These are phyloP conservation scores for Xanthoconium separans DNA, from an alignment of 1,284 basidiomycete species.

Conservation along the genomic window DNA sequence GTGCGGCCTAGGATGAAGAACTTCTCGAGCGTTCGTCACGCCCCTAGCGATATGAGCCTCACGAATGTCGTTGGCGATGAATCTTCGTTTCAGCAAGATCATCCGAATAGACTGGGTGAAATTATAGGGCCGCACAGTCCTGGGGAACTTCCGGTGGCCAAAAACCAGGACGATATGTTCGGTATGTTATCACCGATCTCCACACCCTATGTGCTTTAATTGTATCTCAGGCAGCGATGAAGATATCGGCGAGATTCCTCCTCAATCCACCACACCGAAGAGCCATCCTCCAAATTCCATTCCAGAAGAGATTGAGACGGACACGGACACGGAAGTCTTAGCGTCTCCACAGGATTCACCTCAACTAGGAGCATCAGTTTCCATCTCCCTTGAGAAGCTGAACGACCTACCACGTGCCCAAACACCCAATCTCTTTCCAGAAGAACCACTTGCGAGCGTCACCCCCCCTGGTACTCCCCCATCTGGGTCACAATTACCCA, in stretches of 20 bases:
- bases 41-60: slow-evolving; percentile 30
- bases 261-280: slow-evolving; percentile 27
- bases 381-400: slow-evolving; percentile 14
- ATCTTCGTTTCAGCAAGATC: slow-evolving; percentile 22
- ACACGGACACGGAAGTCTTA: slow-evolving; percentile 31
- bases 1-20: slow-evolving; percentile 37
- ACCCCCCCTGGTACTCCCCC: slow-evolving; percentile 32
- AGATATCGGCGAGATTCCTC: slow-evolving; percentile 24
- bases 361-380: slow-evolving; percentile 2
- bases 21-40: slow-evolving; percentile 13
- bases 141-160: slow-evolving; percentile 25
- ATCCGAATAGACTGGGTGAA: slow-evolving; percentile 33
- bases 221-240: slow-evolving; percentile 39
- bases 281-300: slow-evolving; percentile 16
- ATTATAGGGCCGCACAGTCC: slow-evolving; percentile 28
- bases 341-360: slow-evolving; percentile 23
- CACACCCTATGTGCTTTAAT: slow-evolving; percentile 6
- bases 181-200: slow-evolving; percentile 30
- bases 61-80: slow-evolving; percentile 25
- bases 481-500: background rate
- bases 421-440: background rate
- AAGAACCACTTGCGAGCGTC: slow-evolving; percentile 7
- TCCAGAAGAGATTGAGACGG: slow-evolving; percentile 22
- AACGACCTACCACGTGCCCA: slow-evolving; percentile 10
- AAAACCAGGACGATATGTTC: slow-evolving; percentile 30